Evolutionary conservation across 371 early-diverging fungal genomes (phyloP).

Genomic region (Chytridium lagenaria): DNA sequence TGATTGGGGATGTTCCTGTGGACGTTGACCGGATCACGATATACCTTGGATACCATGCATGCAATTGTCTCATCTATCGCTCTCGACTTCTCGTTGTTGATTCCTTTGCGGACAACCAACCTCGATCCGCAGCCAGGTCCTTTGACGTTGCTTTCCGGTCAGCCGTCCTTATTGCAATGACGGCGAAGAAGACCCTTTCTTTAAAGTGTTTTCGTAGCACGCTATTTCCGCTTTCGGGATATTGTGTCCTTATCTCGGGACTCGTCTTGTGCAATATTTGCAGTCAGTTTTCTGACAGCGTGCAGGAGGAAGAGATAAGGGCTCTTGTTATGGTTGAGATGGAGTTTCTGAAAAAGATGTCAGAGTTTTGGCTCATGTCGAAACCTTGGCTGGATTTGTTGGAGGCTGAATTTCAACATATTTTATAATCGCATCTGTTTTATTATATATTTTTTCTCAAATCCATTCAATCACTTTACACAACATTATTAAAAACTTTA

Average conservation of each 20-base stretch:
- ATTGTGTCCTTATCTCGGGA: slow-evolving; percentile 2
- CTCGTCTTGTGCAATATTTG: slow-evolving; percentile 4
- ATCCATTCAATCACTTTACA: too few relatives aligned
- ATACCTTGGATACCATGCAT: slow-evolving; percentile 8
- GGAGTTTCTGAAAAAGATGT: background rate
- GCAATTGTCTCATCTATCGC: slow-evolving; percentile 3
- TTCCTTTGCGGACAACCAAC: background rate
- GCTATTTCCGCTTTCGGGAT: background rate
- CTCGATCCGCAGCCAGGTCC: background rate
- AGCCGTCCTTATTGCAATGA: background rate
- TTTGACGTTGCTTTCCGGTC: background rate
- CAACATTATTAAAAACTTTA: too few relatives aligned
- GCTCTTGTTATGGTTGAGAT: background rate
- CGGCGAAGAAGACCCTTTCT: background rate
- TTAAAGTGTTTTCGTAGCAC: background rate
- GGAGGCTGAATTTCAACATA: background rate
- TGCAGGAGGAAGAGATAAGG: background rate
- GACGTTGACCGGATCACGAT: background rate
- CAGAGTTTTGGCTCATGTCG: background rate
- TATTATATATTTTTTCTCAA: too few relatives aligned
- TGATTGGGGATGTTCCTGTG: background rate
- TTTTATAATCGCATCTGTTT: too few relatives aligned
- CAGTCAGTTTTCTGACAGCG: background rate
- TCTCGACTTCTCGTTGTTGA: background rate
- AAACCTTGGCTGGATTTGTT: background rate